Base-by-base conservation (phyloP, 1,284 basidiomycete species). In the Xerocomus nothofagi region DNA sequence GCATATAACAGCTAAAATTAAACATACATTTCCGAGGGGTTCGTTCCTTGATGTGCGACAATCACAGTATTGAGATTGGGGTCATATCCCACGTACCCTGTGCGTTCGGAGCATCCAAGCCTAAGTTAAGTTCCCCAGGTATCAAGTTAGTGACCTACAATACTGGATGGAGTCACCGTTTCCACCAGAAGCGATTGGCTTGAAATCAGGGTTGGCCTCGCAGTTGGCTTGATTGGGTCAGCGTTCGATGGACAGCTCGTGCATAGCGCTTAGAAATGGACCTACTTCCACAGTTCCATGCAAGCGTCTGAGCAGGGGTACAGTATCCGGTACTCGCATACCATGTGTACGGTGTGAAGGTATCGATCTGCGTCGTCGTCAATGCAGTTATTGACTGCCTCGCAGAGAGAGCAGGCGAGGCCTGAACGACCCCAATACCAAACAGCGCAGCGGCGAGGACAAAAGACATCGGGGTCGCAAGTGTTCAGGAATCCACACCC, bases 301-400 rank as follows among this genome's bases (percentile, higher is more conserved):
- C 63, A 21, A 73, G 54, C 7, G 79, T 81, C 24, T 63, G 53
- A 0, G 69, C 57, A 0, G 81, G 66, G 6, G 65, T 29, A 55
- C 85, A 88, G 57, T 82, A 82, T 0, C 71, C 82, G 6, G 82
- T 68, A 45, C 75, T 76, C 2, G 84, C 83, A 57, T 76, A 86
- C 56, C 65, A 72, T 0, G 79, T 76, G 65, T 76, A 86, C 1
- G 82, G 75, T 39, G 65, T 78, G 67, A 77, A 86, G 5, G 66
- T 47, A 5, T 69, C 56, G 29, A 86, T 74, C 55, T 80, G 70
- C 1, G 72, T 23, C 2, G 69, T 51, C 14, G 70, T 65, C 34
- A 84, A 63, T 0, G 73, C 51, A 1, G 73, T 71, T 46, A 82
- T 77, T 33, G 59, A 53, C 53, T 69, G 71, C 20, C 69, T 63